These are phyloP conservation scores for Lepidium aucheri DNA, from an alignment of 345 rosid genomes.

Conservation along the genomic window DNA sequence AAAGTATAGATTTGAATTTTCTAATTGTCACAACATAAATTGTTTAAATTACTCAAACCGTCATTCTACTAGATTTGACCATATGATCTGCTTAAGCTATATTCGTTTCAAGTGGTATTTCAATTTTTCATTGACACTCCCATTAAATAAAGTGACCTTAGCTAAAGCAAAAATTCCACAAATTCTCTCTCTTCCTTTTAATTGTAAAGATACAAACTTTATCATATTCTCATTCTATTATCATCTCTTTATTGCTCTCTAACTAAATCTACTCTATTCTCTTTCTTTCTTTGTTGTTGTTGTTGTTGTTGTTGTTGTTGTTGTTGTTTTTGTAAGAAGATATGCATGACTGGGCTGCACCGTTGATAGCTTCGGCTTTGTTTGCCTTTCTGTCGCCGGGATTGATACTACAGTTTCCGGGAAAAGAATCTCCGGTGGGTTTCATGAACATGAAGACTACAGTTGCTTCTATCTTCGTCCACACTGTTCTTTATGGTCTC, in stretches of 20 bases:
- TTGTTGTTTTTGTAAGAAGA: slow-evolving; percentile 10
- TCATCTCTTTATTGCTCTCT: neutral
- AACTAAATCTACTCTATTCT: neutral
- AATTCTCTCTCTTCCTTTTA: slow-evolving; percentile 20
- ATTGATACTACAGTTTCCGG: slow-evolving; percentile 63
- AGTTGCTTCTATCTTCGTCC: slow-evolving; percentile 64
- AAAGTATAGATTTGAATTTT: too few species aligned
- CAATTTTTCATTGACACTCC: neutral
- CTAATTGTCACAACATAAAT: too few species aligned
- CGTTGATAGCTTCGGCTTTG: slow-evolving; percentile 80
- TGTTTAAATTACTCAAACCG: too few species aligned
- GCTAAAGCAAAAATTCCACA: neutral
- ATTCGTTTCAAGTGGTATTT: neutral
- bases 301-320: neutral
- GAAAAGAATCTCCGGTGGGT: slow-evolving; percentile 53
- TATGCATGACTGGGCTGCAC: slow-evolving; percentile 90
- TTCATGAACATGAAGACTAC: slow-evolving; percentile 87
- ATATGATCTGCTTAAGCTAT: too few species aligned
- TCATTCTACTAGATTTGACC: too few species aligned
- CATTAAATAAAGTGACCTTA: neutral
- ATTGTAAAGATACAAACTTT: slow-evolving; percentile 11
- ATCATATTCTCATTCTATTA: slow-evolving; percentile 11
- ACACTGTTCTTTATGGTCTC: slow-evolving; percentile 58
- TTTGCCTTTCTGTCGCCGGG: slow-evolving; percentile 81
- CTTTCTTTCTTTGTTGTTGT: neutral